These are phyloP conservation scores for Clonostachys rosea DNA, from an alignment of 2,329 filamentous ascomycete species.

Conservation along the genomic window DNA sequence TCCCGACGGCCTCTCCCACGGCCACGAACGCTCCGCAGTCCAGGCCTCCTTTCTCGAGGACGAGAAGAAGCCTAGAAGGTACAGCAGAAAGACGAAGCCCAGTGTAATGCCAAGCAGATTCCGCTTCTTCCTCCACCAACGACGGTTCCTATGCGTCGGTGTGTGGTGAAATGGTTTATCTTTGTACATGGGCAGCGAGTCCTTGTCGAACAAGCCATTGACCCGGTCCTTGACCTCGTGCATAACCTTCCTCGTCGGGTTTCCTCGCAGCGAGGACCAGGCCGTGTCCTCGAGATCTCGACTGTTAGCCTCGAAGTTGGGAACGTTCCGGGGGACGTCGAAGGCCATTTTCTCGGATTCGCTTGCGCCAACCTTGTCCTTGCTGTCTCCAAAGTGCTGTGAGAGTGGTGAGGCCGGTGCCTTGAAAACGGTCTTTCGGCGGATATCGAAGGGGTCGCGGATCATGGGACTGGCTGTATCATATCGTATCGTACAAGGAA, in stretches of 20 bases:
- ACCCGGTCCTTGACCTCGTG: conserved; percentile 52
- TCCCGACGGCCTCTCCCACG: conserved; percentile 49
- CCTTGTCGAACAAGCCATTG: conserved; percentile 56
- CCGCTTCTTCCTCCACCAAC: conserved; percentile 62
- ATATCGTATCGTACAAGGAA: conserved; percentile 11
- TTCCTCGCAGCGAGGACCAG: conserved; percentile 49
- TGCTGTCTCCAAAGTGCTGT: conserved; percentile 37
- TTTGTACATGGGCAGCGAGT: conserved; percentile 87
- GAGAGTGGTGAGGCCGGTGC: conserved; percentile 39
- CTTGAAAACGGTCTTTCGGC: conserved; percentile 41
- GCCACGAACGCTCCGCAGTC: conserved; percentile 30
- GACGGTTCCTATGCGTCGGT: conserved; percentile 51
- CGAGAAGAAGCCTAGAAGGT: conserved; percentile 63
- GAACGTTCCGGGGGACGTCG: conserved; percentile 64
- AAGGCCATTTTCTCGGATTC: conserved; percentile 61
- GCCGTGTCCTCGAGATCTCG: conserved; percentile 60
- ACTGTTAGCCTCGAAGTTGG: conserved; percentile 61
- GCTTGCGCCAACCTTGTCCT: conserved; percentile 42
- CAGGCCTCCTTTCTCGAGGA: conserved; percentile 22
- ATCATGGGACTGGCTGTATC: conserved; percentile 24
- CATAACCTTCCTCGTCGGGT: conserved; percentile 16
- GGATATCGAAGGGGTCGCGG: conserved; percentile 38
- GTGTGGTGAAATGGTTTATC: conserved; percentile 87
- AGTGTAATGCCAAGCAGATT: conserved; percentile 42
- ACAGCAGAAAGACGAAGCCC: conserved; percentile 56